A percentile compares a stretch with the other conserved stretches of the same genome.
Evolutionary conservation across 148 eudicot genomes (phyloP).

Genomic region (Persicaria tinctoria): DNA sequence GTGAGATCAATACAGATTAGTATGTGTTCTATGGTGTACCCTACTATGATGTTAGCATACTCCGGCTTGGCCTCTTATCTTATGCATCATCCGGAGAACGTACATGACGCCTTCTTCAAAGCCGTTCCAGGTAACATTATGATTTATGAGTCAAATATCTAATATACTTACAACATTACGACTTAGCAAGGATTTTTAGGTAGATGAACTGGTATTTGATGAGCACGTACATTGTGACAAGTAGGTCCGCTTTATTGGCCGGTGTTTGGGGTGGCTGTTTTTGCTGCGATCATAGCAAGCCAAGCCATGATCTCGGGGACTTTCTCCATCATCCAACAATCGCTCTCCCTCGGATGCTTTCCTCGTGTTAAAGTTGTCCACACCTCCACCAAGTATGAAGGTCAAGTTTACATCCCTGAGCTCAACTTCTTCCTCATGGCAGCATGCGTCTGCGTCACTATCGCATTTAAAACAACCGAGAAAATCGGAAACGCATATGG

Average conservation of each 20-base stretch:
- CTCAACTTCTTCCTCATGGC: constrained; percentile 23
- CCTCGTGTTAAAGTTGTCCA: constrained; percentile 29
- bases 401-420: constrained; percentile 33
- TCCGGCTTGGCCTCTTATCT: constrained; percentile 37
- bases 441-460: constrained; percentile 19
- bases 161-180: too few species aligned
- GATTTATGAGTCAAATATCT: neutral
- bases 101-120: constrained; percentile 21
- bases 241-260: constrained; percentile 33
- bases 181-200: too few species aligned
- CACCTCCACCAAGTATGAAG: constrained; percentile 26
- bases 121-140: constrained; percentile 21
- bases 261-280: constrained; percentile 31
- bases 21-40: constrained; percentile 26
- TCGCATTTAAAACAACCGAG: constrained; percentile 21
- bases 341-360: constrained; percentile 25
- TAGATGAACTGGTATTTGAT: too few species aligned
- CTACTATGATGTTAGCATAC: constrained; percentile 27
- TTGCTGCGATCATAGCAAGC: constrained; percentile 47
- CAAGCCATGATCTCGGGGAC: constrained; percentile 40
- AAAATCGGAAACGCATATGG: constrained; percentile 30
- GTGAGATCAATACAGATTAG: constrained; percentile 33
- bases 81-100: constrained; percentile 11
- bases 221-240: neutral
- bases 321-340: constrained; percentile 36